These are phyloP conservation scores for Penicillium sp. DNA, from an alignment of 2,329 filamentous ascomycete genomes.

Conservation along the genomic window DNA sequence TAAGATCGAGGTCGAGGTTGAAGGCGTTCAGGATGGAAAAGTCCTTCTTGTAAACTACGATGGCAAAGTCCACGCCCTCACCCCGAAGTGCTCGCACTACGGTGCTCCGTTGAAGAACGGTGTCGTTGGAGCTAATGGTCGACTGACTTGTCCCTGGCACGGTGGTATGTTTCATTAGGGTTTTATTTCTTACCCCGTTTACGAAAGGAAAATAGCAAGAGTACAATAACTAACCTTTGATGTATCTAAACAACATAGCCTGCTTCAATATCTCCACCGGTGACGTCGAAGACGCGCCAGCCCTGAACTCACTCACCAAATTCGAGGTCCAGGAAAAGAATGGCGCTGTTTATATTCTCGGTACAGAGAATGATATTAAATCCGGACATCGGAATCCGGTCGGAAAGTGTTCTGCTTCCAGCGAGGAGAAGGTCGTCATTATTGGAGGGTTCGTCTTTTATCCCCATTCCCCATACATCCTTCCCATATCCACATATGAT, in stretches of 20 bases:
- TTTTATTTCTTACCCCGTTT: no score
- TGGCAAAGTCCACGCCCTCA: conserved; percentile 74
- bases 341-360: conserved; percentile 79
- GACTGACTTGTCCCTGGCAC: conserved; percentile 93
- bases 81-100: conserved; percentile 84
- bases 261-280: conserved; percentile 89
- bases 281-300: conserved; percentile 93
- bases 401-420: conserved; percentile 64
- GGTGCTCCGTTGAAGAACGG: conserved; percentile 86
- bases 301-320: conserved; percentile 76
- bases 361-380: conserved; percentile 76
- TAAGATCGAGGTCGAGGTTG: conserved; percentile 86
- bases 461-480: background rate
- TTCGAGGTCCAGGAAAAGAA: conserved; percentile 80
- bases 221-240: conserved; percentile 2
- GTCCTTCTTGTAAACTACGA: conserved; percentile 79
- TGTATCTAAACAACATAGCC: conserved; percentile 52
- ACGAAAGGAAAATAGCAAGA: no score
- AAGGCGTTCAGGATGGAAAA: conserved; percentile 82
- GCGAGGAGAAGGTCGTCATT: conserved; percentile 65
- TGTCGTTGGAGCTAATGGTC: conserved; percentile 75
- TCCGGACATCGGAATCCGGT: conserved; percentile 69
- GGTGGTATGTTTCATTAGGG: conserved; percentile 60
- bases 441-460: conserved; percentile 61
- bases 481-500: no score